Evolutionary conservation across 345 rosid species (phyloP).

Genomic region (Eucalyptus guilfoylei): DNA sequence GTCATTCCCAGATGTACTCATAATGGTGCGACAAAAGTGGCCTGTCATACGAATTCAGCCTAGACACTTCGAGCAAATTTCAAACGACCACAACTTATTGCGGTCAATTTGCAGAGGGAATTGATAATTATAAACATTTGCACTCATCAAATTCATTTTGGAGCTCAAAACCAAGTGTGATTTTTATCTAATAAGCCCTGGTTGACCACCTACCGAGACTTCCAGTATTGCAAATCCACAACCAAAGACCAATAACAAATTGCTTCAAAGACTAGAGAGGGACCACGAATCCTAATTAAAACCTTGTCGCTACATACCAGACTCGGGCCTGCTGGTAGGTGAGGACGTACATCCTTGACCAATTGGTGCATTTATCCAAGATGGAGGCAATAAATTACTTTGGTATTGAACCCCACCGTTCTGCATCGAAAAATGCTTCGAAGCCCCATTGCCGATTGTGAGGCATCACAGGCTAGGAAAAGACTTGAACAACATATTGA

Average conservation of each 20-base stretch:
- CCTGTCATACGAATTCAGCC: too few relatives aligned
- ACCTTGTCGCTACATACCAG: not conserved
- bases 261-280: not conserved
- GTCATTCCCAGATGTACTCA: too few relatives aligned
- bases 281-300: not conserved
- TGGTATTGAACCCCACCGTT: not conserved
- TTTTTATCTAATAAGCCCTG: not conserved
- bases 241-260: not conserved
- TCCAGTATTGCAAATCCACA: not conserved
- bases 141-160: not conserved
- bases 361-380: not conserved
- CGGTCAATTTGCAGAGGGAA: not conserved
- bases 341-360: not conserved
- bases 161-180: not conserved
- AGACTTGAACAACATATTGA: not conserved
- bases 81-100: too few relatives aligned
- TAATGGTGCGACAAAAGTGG: too few relatives aligned
- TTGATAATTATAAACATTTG: too few relatives aligned
- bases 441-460: not conserved
- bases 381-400: not conserved
- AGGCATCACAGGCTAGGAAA: not conserved
- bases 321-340: not conserved
- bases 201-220: not conserved
- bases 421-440: not conserved
- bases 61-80: too few relatives aligned